phyloP scores from a whole-genome alignment of 2,329 filamentous ascomycete species.

The Emericellopsis cladophorae region DNA sequence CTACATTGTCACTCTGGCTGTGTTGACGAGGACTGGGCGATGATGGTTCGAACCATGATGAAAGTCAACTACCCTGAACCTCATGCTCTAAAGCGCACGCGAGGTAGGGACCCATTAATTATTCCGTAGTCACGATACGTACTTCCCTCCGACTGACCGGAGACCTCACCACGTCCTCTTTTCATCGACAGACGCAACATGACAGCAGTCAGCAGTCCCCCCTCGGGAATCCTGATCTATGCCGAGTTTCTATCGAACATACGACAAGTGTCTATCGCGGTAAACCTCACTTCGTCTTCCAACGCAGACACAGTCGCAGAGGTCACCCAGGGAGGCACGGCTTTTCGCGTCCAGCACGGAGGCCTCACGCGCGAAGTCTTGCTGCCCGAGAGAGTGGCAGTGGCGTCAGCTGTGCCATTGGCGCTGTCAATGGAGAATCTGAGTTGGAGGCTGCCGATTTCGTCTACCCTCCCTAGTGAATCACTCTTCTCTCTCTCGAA shows the following conservation, averaged over 20 bases:
- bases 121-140: too few relatives aligned
- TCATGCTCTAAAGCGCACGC: too few relatives aligned
- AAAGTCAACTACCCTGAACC: too few relatives aligned
- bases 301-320: slow-evolving; percentile 27
- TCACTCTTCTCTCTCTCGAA: slow-evolving; percentile 17
- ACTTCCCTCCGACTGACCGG: neutral
- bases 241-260: slow-evolving; percentile 55
- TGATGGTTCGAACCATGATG: too few relatives aligned
- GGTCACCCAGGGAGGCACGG: slow-evolving; percentile 29
- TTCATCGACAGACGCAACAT: neutral
- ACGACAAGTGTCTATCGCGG: slow-evolving; percentile 47
- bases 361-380: slow-evolving; percentile 18
- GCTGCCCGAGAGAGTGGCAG: slow-evolving; percentile 29
- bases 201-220: neutral
- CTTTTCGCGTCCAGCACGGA: slow-evolving; percentile 34
- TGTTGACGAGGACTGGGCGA: too few relatives aligned
- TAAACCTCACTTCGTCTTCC: slow-evolving; percentile 30
- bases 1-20: too few relatives aligned
- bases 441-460: slow-evolving; percentile 42
- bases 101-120: too few relatives aligned
- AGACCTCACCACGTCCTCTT: neutral
- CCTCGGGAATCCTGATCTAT: slow-evolving; percentile 31
- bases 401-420: slow-evolving; percentile 22
- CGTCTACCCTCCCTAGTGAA: slow-evolving; percentile 9
- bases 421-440: slow-evolving; percentile 19